Conservation (phyloP, 768 basidiomycete species). For the Kwoniella sp. region DNA sequence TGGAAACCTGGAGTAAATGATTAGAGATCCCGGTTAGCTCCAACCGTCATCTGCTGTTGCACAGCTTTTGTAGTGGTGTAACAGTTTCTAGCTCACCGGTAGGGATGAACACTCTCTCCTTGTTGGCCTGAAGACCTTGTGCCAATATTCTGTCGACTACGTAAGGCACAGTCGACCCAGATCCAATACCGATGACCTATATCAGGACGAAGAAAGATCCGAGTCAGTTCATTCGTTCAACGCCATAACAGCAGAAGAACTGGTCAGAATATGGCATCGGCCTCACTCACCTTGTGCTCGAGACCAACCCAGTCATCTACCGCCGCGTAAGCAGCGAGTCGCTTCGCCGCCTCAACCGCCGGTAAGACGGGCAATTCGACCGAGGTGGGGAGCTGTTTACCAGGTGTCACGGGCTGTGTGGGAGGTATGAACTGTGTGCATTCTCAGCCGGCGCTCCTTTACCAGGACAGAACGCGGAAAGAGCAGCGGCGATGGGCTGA, state of each 20-base stretch:
- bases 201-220: background rate
- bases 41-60: background rate
- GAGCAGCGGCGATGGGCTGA: too few species aligned
- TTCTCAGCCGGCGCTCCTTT: too few species aligned
- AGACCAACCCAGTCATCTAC: slow-evolving; percentile 85
- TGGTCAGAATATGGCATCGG: background rate
- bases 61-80: too few species aligned
- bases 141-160: slow-evolving; percentile 91
- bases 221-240: background rate
- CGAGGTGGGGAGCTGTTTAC: slow-evolving; percentile 45
- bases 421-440: slow-evolving; percentile 44
- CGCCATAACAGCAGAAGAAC: too few species aligned
- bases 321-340: slow-evolving; percentile 87
- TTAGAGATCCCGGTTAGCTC: background rate
- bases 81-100: slow-evolving; percentile 74
- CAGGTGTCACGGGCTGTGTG: slow-evolving; percentile 35
- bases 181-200: slow-evolving; percentile 58
- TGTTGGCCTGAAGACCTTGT: slow-evolving; percentile 76
- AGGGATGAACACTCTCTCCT: slow-evolving; percentile 81
- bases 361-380: slow-evolving; percentile 42
- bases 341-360: slow-evolving; percentile 77
- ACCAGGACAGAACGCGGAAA: too few species aligned
- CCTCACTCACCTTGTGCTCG: slow-evolving; percentile 72
- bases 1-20: slow-evolving; percentile 76
- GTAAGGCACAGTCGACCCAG: slow-evolving; percentile 80